Percentiles rank a stretch among this genome's conserved stretches.
Conservation (phyloP, 441 rosid genomes). For the Metrosideros polymorpha region DNA sequence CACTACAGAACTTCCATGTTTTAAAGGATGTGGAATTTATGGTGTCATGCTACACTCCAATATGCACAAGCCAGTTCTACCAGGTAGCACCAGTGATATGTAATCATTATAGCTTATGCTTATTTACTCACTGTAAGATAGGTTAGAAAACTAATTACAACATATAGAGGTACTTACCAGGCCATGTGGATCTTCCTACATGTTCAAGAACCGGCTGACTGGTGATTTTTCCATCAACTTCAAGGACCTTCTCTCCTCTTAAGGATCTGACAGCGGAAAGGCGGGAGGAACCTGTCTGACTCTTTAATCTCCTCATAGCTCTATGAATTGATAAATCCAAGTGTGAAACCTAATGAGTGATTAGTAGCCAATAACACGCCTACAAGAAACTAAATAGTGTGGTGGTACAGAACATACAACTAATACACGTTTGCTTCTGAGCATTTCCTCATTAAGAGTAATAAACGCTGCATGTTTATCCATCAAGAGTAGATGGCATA, state of each 20-base stretch:
- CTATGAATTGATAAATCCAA: slow-evolving; percentile 24
- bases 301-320: slow-evolving; percentile 72
- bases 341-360: not conserved
- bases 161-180: slow-evolving; percentile 34
- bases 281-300: slow-evolving; percentile 70
- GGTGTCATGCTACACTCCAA: not conserved
- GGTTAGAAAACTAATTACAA: not conserved
- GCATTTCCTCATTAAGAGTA: not conserved
- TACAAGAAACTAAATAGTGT: not conserved
- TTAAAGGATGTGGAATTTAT: not conserved
- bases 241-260: slow-evolving; percentile 74
- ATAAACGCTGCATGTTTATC: not conserved
- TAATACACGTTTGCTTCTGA: not conserved
- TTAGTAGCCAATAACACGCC: not conserved
- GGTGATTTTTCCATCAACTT: slow-evolving; percentile 83
- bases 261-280: slow-evolving; percentile 52
- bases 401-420: not conserved
- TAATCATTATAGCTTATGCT: not conserved
- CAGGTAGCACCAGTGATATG: not conserved
- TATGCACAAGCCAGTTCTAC: not conserved
- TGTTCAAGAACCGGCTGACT: slow-evolving; percentile 97
- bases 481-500: not conserved
- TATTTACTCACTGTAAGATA: not conserved
- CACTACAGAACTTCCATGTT: not conserved
- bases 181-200: slow-evolving; percentile 88